These are phyloP conservation scores for Candida khao-thaluensis DNA, from an alignment of 805 yeast species.

Conservation along the genomic window DNA sequence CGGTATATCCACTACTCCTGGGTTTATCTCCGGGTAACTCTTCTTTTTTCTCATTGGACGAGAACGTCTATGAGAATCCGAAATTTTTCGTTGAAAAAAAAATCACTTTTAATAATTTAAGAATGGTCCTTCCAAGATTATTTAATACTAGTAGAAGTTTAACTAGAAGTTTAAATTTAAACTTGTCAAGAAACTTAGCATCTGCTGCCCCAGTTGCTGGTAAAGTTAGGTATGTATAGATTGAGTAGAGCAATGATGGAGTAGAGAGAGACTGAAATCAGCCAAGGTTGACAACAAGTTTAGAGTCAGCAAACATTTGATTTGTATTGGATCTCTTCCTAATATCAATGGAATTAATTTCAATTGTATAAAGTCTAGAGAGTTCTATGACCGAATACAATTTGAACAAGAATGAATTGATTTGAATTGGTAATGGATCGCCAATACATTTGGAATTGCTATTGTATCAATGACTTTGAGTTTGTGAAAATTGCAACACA, in stretches of 20 bases:
- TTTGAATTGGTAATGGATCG: too few relatives aligned
- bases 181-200: conserved; percentile 74
- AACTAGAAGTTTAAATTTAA: conserved; percentile 73
- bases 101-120: conserved; percentile 9
- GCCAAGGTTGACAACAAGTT: too few relatives aligned
- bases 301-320: too few relatives aligned
- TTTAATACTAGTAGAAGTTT: conserved; percentile 72
- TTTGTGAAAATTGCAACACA: too few relatives aligned
- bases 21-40: conserved; percentile 10
- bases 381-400: too few relatives aligned
- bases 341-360: too few relatives aligned
- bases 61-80: conserved; percentile 12
- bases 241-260: not conserved
- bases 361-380: too few relatives aligned
- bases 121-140: conserved; percentile 58
- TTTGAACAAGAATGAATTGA: too few relatives aligned
- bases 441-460: too few relatives aligned
- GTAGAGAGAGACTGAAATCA: not conserved
- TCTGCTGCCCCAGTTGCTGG: conserved; percentile 75
- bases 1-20: too few relatives aligned
- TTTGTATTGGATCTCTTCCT: too few relatives aligned
- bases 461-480: too few relatives aligned
- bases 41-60: conserved; percentile 16
- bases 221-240: conserved; percentile 76
- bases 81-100: conserved; percentile 9